Evolutionary conservation across 495 filamentous ascomycete genomes (phyloP).

Genomic region (Xylaria nigripes): DNA sequence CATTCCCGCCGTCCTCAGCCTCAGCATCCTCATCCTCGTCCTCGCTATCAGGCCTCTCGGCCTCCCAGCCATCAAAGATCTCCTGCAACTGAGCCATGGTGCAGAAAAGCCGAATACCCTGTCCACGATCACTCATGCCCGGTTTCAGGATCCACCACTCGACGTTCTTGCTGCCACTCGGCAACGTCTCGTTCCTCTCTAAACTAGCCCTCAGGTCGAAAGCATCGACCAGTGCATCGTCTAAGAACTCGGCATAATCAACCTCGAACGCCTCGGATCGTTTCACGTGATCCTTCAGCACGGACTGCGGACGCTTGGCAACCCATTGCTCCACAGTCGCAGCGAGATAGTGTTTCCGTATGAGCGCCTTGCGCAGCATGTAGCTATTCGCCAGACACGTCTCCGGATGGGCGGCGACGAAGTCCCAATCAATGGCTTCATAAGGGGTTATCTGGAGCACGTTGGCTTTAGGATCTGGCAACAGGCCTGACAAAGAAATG

Average conservation of each 20-base stretch:
- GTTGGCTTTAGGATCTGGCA: slow-evolving; percentile 33
- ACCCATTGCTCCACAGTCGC: slow-evolving; percentile 72
- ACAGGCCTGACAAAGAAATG: slow-evolving; percentile 23
- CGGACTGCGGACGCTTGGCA: slow-evolving; percentile 66
- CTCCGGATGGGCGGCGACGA: slow-evolving; percentile 50
- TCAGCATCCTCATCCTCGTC: slow-evolving; percentile 44
- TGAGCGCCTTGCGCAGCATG: slow-evolving; percentile 93
- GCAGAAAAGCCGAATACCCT: slow-evolving; percentile 84
- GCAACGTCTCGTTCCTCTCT: slow-evolving; percentile 48
- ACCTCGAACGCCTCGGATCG: slow-evolving; percentile 77
- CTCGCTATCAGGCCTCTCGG: slow-evolving; percentile 51
- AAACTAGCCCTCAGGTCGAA: slow-evolving; percentile 77
- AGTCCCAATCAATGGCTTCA: slow-evolving; percentile 76
- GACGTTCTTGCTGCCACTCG: neutral
- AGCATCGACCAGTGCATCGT: slow-evolving; percentile 83
- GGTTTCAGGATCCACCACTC: slow-evolving; percentile 99
- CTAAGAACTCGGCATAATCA: slow-evolving; percentile 93
- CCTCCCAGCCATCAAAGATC: slow-evolving; percentile 87
- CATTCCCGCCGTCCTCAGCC: slow-evolving; percentile 20
- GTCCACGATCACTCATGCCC: slow-evolving; percentile 91
- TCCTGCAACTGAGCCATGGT: slow-evolving; percentile 67
- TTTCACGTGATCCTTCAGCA: slow-evolving; percentile 61
- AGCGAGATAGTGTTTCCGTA: slow-evolving; percentile 87
- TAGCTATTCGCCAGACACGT: slow-evolving; percentile 69
- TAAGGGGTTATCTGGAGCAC: slow-evolving; percentile 81